Evolutionary conservation across 148 eudicot genomes (phyloP).

Genomic region (Fagopyrum esculentum): DNA sequence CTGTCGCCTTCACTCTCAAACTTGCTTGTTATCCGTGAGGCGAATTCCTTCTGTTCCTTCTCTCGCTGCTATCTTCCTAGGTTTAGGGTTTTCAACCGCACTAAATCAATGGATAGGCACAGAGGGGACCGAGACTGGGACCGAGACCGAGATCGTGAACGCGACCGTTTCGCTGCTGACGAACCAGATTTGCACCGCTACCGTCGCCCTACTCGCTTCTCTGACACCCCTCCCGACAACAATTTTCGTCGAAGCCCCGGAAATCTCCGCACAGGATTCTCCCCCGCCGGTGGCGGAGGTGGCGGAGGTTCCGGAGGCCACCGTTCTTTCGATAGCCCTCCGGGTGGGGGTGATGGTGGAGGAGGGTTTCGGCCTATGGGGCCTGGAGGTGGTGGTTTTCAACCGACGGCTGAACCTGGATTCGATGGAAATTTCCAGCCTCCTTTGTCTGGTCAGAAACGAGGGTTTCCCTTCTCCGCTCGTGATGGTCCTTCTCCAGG

Average conservation of each 20-base stretch:
- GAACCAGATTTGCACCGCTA: conserved; percentile 27
- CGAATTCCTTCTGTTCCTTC: neutral
- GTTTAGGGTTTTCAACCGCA: neutral
- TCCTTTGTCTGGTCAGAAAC: conserved; percentile 59
- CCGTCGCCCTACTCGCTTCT: conserved; percentile 41
- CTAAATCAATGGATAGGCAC: conserved; percentile 24
- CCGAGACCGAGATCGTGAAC: conserved; percentile 24
- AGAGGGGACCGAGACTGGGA: conserved; percentile 25
- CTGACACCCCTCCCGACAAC: conserved; percentile 30
- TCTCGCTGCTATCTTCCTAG: neutral
- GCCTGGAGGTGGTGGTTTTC: conserved; percentile 20
- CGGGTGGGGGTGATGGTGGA: conserved; percentile 25
- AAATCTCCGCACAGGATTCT: conserved; percentile 25
- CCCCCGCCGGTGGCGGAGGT: conserved; percentile 18
- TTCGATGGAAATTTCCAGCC: conserved; percentile 18
- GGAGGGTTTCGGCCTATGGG: conserved; percentile 11
- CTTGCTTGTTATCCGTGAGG: too few species aligned
- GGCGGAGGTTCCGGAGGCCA: conserved; percentile 19
- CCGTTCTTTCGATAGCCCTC: conserved; percentile 49
- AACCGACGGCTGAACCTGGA: neutral
- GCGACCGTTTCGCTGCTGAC: conserved; percentile 21
- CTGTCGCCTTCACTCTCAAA: too few species aligned
- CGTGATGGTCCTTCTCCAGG: conserved; percentile 50
- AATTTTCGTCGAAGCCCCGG: conserved; percentile 29
- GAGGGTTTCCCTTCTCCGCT: conserved; percentile 46